Evolutionary conservation across 2,329 filamentous ascomycete genomes (phyloP).

Genomic region (Fusarium sp.): DNA sequence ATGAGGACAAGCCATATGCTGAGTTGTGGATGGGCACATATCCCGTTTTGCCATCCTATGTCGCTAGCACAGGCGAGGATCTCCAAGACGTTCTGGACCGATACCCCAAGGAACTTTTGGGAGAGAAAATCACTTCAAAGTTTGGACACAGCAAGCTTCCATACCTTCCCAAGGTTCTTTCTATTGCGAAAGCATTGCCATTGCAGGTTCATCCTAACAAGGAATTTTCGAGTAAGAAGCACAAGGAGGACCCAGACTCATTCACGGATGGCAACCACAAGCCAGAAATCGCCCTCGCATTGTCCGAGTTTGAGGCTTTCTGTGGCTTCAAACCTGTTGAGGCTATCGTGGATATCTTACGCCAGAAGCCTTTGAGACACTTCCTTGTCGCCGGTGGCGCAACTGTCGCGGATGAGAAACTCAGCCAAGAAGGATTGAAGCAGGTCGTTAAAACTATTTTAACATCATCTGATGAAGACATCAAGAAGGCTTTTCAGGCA

Average conservation of each 20-base stretch:
- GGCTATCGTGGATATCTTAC: slow-evolving; percentile 68
- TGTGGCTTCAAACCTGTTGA: slow-evolving; percentile 76
- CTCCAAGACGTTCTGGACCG: slow-evolving; percentile 72
- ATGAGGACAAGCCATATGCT: slow-evolving; percentile 70
- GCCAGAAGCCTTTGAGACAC: slow-evolving; percentile 51
- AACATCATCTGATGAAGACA: slow-evolving; percentile 56
- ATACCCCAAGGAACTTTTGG: slow-evolving; percentile 70
- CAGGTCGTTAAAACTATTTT: slow-evolving; percentile 62
- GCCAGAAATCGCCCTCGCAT: slow-evolving; percentile 79
- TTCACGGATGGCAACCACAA: slow-evolving; percentile 82
- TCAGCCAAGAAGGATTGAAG: slow-evolving; percentile 62
- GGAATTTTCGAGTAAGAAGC: slow-evolving; percentile 69
- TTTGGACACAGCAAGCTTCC: slow-evolving; percentile 72
- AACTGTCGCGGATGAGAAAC: slow-evolving; percentile 47
- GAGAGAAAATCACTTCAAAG: slow-evolving; percentile 67
- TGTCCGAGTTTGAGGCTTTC: slow-evolving; percentile 79
- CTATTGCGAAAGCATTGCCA: slow-evolving; percentile 78
- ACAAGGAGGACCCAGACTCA: slow-evolving; percentile 69
- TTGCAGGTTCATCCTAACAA: slow-evolving; percentile 81
- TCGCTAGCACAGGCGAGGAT: slow-evolving; percentile 69
- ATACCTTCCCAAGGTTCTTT: slow-evolving; percentile 79
- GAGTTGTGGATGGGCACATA: slow-evolving; percentile 84
- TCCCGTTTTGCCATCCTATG: slow-evolving; percentile 72
- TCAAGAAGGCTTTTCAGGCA: slow-evolving; percentile 34
- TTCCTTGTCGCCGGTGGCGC: slow-evolving; percentile 28